Conservation (phyloP, 2,329 filamentous ascomycete species). For the Colletotrichum orchidophilum region DNA sequence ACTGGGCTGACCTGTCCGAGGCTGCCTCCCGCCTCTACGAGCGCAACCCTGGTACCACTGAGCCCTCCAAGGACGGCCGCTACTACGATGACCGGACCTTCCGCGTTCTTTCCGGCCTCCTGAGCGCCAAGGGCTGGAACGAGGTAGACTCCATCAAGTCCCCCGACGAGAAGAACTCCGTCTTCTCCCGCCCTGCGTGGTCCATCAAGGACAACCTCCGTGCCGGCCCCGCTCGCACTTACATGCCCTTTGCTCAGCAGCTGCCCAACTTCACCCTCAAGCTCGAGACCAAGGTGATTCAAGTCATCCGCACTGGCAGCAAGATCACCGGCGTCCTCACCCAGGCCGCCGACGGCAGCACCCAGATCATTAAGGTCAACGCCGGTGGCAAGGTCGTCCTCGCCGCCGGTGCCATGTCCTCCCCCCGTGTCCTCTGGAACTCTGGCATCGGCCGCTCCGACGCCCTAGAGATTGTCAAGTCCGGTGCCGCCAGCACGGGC, state of each 20-base stretch:
- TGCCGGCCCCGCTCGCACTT: conserved; percentile 36
- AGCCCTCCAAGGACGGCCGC: conserved; percentile 39
- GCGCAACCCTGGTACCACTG: conserved; percentile 40
- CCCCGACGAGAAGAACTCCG: conserved; percentile 21
- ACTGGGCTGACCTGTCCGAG: conserved; percentile 38
- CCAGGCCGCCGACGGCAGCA: conserved; percentile 32
- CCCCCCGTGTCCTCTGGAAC: conserved; percentile 34
- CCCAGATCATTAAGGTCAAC: conserved; percentile 37
- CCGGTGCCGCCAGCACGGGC: conserved; percentile 41
- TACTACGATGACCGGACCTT: conserved; percentile 27
- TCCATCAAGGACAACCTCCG: conserved; percentile 30
- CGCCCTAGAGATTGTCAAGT: conserved; percentile 35
- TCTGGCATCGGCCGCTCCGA: conserved; percentile 37
- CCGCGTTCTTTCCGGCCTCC: conserved; percentile 14
- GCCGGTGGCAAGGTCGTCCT: conserved; percentile 37
- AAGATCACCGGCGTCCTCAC: conserved; percentile 36
- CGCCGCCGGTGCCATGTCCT: conserved; percentile 37
- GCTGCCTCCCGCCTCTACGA: conserved; percentile 40
- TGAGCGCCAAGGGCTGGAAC: conserved; percentile 24
- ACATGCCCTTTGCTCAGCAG: conserved; percentile 36
- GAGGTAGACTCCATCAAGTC: conserved; percentile 51
- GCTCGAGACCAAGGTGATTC: conserved; percentile 37
- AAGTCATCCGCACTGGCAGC: conserved; percentile 35
- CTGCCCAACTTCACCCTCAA: conserved; percentile 39
- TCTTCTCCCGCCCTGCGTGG: conserved; percentile 27